These are phyloP conservation scores for Aureobasidium namibiae DNA, from an alignment of 2,329 filamentous ascomycete species.

Conservation along the genomic window DNA sequence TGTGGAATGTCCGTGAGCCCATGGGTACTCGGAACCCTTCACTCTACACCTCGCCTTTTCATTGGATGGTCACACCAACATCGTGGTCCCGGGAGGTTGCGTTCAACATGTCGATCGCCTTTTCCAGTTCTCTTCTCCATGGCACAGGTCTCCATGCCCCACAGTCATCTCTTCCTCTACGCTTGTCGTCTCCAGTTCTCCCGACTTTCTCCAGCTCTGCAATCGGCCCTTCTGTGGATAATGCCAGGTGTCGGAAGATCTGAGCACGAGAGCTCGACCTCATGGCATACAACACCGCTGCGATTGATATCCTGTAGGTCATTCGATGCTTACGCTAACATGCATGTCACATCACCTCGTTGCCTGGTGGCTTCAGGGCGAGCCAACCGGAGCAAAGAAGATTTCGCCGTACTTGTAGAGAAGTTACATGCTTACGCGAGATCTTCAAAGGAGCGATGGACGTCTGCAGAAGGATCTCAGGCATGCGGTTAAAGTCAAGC, in stretches of 20 bases:
- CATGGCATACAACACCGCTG: not conserved
- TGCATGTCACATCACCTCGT: not conserved
- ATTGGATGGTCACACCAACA: not conserved
- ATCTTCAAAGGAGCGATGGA: not conserved
- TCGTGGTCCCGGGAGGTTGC: not conserved
- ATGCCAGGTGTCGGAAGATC: not conserved
- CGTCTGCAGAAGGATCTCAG: not conserved
- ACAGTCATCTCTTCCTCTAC: constrained; percentile 27
- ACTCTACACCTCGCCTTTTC: not conserved
- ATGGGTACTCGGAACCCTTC: constrained; percentile 1
- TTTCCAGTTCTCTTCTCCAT: constrained; percentile 7
- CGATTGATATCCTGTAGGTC: not conserved
- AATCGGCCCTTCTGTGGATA: constrained; percentile 11
- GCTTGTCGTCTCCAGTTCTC: constrained; percentile 41
- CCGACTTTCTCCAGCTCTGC: constrained; percentile 45
- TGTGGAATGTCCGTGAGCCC: not conserved
- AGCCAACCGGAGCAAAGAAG: not conserved
- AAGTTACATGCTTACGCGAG: not conserved
- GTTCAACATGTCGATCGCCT: not conserved
- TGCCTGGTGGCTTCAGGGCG: not conserved
- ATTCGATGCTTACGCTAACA: not conserved
- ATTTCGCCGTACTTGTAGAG: not conserved
- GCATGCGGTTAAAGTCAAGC: constrained; percentile 6
- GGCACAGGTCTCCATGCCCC: constrained; percentile 13
- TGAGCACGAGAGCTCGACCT: not conserved